Conservation (phyloP, 257 asterid species). For the Eucommia ulmoides region DNA sequence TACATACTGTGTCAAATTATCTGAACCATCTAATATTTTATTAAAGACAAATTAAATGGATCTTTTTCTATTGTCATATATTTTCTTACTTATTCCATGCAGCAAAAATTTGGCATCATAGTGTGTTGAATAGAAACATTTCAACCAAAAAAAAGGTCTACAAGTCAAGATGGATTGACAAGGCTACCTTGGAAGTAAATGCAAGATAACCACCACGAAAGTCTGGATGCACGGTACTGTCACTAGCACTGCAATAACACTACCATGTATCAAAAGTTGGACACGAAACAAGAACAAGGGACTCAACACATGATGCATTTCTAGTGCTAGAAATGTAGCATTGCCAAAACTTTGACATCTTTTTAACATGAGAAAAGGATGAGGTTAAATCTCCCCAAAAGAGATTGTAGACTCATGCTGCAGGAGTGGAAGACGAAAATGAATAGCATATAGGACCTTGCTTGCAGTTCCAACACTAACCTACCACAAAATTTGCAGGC, state of each 20-base stretch:
- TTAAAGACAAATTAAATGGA: no score
- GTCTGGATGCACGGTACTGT: slow-evolving; percentile 58
- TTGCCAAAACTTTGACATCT: no score
- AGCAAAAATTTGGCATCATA: no score
- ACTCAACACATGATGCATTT: no score
- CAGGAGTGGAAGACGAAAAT: not conserved
- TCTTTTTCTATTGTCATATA: not conserved
- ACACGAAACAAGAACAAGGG: no score
- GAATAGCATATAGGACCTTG: not conserved
- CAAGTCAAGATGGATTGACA: not conserved
- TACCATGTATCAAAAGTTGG: no score
- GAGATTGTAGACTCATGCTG: not conserved
- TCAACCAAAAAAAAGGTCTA: no score
- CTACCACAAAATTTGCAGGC: no score
- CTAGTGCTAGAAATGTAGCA: no score
- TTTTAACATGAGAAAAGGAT: not conserved
- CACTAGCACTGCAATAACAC: slow-evolving; percentile 50
- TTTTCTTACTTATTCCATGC: not conserved
- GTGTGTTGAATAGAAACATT: no score
- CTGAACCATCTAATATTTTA: no score
- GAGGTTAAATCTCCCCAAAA: not conserved
- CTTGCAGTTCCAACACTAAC: not conserved
- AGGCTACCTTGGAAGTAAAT: slow-evolving; percentile 52
- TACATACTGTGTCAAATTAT: no score
- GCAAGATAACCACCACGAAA: slow-evolving; percentile 85